Evolutionary conservation across 495 filamentous ascomycete genomes (phyloP).

Genomic region (Penicillium arizonense): DNA sequence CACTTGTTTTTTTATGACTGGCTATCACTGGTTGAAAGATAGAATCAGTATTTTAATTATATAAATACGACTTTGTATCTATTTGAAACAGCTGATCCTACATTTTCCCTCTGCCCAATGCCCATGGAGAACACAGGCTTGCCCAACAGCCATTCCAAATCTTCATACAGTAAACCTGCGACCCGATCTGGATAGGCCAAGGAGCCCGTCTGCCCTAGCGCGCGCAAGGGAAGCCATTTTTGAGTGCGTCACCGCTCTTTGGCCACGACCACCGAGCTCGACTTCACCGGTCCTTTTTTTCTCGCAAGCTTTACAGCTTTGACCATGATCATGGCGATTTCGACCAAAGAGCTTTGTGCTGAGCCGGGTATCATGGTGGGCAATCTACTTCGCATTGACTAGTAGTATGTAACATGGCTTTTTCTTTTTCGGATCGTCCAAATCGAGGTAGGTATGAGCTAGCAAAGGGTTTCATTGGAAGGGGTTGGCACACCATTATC

Average conservation of each 20-base stretch:
- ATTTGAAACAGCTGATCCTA: too few relatives aligned
- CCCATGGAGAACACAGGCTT: too few relatives aligned
- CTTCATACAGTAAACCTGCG: too few relatives aligned
- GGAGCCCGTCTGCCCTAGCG: not conserved
- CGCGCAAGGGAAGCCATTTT: not conserved
- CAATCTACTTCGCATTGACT: not conserved
- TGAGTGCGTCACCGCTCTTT: slow-evolving; percentile 5
- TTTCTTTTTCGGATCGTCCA: not conserved
- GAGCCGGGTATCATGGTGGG: not conserved
- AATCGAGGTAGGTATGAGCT: not conserved
- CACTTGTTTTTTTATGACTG: too few relatives aligned
- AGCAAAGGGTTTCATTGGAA: not conserved
- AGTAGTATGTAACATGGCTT: not conserved
- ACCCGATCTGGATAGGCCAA: not conserved
- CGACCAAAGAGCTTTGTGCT: not conserved
- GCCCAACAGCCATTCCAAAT: too few relatives aligned
- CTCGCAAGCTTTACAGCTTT: not conserved
- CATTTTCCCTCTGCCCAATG: too few relatives aligned
- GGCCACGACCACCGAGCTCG: not conserved
- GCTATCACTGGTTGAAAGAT: too few relatives aligned
- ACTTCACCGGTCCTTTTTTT: not conserved
- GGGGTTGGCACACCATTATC: not conserved
- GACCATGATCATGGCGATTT: not conserved
- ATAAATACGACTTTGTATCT: too few relatives aligned
- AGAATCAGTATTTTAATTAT: too few relatives aligned